Conservation (phyloP, 768 basidiomycete species). For the Auriscalpium orientale region DNA sequence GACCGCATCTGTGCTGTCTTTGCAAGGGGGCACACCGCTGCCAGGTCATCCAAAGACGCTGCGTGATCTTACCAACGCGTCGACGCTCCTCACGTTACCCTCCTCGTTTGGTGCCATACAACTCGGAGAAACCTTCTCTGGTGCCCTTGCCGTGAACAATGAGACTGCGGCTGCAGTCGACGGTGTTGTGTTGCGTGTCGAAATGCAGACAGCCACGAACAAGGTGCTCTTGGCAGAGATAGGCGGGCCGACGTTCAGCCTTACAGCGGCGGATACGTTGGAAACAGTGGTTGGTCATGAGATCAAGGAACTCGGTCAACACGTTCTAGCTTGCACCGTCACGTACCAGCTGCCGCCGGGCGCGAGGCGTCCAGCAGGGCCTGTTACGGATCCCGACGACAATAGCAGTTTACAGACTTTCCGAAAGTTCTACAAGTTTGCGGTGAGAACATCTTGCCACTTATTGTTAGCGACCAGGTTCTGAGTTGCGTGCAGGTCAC, state of each 20-base stretch:
- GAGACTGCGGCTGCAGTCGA: conserved; percentile 58
- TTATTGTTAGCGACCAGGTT: background rate
- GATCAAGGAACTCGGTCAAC: conserved; percentile 90
- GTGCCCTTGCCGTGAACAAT: conserved; percentile 78
- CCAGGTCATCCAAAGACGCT: conserved; percentile 77
- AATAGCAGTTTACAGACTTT: conserved; percentile 63
- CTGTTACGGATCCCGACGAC: conserved; percentile 23
- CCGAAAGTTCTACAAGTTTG: conserved; percentile 88
- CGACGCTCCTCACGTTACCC: conserved; percentile 75
- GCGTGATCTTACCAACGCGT: conserved; percentile 70
- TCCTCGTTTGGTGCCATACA: conserved; percentile 81
- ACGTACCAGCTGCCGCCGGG: conserved; percentile 68
- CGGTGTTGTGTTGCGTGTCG: conserved; percentile 60
- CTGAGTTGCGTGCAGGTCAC: conserved; percentile 52
- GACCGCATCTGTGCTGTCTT: conserved; percentile 66
- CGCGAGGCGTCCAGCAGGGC: conserved; percentile 40
- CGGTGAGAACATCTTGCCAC: conserved; percentile 40
- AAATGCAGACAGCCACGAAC: conserved; percentile 76
- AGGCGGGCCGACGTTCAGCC: conserved; percentile 41
- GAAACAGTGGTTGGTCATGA: conserved; percentile 74
- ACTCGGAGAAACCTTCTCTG: conserved; percentile 83
- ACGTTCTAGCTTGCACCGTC: conserved; percentile 81
- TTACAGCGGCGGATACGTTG: conserved; percentile 52
- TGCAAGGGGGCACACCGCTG: conserved; percentile 66
- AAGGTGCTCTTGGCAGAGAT: conserved; percentile 59